Evolutionary conservation across 148 eudicot genomes (phyloP), one percentile per base, ranked within the genome.

Genomic region (Polygonum maritimum): DNA sequence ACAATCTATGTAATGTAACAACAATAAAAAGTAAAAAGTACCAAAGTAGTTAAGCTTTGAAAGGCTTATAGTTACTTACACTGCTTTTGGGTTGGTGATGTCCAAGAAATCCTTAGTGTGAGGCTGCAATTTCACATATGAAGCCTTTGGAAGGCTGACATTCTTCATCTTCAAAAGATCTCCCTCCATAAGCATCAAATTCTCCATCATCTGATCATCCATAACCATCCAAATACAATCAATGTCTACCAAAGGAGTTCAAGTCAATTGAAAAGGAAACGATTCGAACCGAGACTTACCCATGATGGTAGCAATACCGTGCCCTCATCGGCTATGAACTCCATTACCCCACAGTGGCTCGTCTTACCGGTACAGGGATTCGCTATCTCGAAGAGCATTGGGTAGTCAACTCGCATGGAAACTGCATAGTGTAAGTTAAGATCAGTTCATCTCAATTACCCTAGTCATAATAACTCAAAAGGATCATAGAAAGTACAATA

Each of bases 121-220:
- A 31, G 69, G 69, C 39, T 62, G 69, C 36, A 62, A 12, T 13
- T 62, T 62, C 38, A 62, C 38, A 35, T 26, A 62, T 11, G 69
- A 7, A 11, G 69, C 69, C 39, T 62, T 62, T 2, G 18, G 69
- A 62, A 62, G 69, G 10, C 69, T 62, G 31, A 16, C 39, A 16
- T 6, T 62, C 21, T 31, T 62, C 38, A 62, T 62, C 38, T 3
- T 62, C 38, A 31, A 3, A 31, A 62, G 1, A 62, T 62, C 69
- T 26, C 39, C 69, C 3, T 62, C 69, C 36, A 26, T 33, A 62
- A 62, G 36, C 9, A 22, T 4, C 69, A 62, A 4, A 9, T 62
- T 62, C 38, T 62, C 69, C 69, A 62, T 62, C 69, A 62, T 62
- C 69, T 62, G 69, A 31, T 62, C 38, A 62, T 9, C 69, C 13